Conservation (phyloP, 352 stramenopile species). For the Pythium phragmitis region DNA sequence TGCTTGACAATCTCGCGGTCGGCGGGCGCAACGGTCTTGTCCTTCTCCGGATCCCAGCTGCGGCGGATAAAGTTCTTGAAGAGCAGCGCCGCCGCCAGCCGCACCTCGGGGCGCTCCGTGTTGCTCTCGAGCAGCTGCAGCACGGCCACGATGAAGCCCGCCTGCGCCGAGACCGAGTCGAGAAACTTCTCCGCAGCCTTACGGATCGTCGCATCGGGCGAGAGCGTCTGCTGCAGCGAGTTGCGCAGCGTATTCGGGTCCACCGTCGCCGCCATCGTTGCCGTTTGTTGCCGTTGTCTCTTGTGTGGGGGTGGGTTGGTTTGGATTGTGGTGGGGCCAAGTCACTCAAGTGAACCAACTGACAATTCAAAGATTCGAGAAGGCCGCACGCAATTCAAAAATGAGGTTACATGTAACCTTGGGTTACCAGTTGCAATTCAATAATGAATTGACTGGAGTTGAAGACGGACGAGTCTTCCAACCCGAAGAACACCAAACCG, state of each 20-base stretch:
- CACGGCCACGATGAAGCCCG: conserved; percentile 71
- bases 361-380: conserved; percentile 9
- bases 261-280: conserved; percentile 38
- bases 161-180: conserved; percentile 50
- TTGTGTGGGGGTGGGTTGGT: conserved; percentile 1
- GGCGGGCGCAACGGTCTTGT: conserved; percentile 57
- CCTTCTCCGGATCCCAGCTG: conserved; percentile 92
- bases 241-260: conserved; percentile 70
- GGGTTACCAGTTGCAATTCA: conserved; percentile 7
- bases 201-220: conserved; percentile 63
- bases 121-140: conserved; percentile 73
- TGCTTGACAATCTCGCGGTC: conserved; percentile 96
- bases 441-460: conserved; percentile 14
- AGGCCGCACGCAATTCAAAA: conserved; percentile 10
- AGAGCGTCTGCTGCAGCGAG: conserved; percentile 80
- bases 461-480: conserved; percentile 3
- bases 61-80: conserved; percentile 99
- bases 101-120: conserved; percentile 59
- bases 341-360: conserved; percentile 25
- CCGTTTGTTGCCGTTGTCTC: neutral
- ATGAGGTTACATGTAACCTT: neutral
- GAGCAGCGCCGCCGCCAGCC: conserved; percentile 67
- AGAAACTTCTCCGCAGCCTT: conserved; percentile 74
- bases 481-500: neutral
- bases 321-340: conserved; percentile 3